Base-by-base conservation (phyloP, 768 basidiomycete genomes). In the Termitomyces sp. region DNA sequence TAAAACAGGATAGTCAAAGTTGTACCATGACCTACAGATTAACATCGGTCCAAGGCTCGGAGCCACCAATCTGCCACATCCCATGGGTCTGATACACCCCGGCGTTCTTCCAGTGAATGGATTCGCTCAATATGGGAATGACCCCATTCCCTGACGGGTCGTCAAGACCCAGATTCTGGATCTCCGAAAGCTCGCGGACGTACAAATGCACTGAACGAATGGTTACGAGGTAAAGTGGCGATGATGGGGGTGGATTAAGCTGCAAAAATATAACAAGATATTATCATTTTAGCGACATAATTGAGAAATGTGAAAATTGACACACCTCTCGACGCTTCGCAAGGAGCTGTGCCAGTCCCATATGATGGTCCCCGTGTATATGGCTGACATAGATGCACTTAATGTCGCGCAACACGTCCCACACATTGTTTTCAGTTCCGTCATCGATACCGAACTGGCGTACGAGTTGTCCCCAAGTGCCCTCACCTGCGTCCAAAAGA, bases 301-400 rank as follows among this genome's bases (percentile, higher is more conserved):
- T 29, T 9, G 45, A 49, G 29, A 29, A 8, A 32, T 42, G 43
- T 57, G 37, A 25, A 12, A 58, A 46, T 32, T 11, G 29, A 63
- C 69, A 12, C 62, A 94, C 96, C 74, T 78, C 76, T 56, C 79
- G 81, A 40, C 96, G 82, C 76, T 87, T 84, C 0, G 84, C 77
- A 17, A 98, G 77, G 8, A 98, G 75, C 60, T 86, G 85, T 0
- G 87, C 81, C 38, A 96, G 71, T 8, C 96, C 96, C 45, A 89
- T 82, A 69, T 97, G 96, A 72, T 98, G 96, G 69, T 98, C 96
- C 0, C 83, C 96, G 68, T 97, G 96, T 66, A 90, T 83, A 70
- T 98, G 96, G 63, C 91, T 94, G 62, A 96, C 79, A 71, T 88
- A 97, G 42, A 98, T 81, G 69, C 91, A 86, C 67, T 84, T 88